These are phyloP conservation scores for Fusarium torulosum DNA, from an alignment of 2,329 filamentous ascomycete genomes.

Conservation along the genomic window DNA sequence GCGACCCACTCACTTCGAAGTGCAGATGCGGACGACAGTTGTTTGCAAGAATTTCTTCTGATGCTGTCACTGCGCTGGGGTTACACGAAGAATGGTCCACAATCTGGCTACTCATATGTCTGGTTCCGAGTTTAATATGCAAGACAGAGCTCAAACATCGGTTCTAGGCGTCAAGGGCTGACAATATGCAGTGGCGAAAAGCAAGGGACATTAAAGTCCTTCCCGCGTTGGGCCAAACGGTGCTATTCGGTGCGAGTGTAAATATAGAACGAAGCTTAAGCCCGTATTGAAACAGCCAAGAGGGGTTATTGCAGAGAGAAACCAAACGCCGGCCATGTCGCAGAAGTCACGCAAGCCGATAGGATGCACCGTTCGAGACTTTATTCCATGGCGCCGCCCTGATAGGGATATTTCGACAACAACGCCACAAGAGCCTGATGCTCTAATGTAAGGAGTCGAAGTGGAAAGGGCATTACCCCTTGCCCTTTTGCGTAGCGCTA, in stretches of 20 bases:
- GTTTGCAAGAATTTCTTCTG: slow-evolving; percentile 16
- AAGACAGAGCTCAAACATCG: slow-evolving; percentile 3
- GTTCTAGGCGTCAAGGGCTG: background rate
- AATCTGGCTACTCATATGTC: slow-evolving; percentile 4
- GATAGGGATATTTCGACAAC: slow-evolving; percentile 17
- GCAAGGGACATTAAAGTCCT: slow-evolving; percentile 9
- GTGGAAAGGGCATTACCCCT: slow-evolving; percentile 15
- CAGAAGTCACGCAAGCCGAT: slow-evolving; percentile 23
- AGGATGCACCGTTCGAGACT: slow-evolving; percentile 5
- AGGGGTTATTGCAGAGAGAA: slow-evolving; percentile 21
- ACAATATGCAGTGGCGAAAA: slow-evolving; percentile 17
- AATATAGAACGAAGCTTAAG: slow-evolving; percentile 33
- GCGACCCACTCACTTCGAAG: slow-evolving; percentile 2
- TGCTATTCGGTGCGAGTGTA: slow-evolving; percentile 31
- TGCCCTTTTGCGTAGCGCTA: slow-evolving; percentile 23
- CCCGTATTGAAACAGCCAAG: slow-evolving; percentile 27
- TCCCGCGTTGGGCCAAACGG: slow-evolving; percentile 18
- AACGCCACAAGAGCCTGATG: slow-evolving; percentile 29
- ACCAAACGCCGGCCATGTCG: slow-evolving; percentile 3
- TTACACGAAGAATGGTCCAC: slow-evolving; percentile 21
- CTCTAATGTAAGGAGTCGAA: slow-evolving; percentile 23
- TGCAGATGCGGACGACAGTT: slow-evolving; percentile 22
- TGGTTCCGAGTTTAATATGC: slow-evolving; percentile 6
- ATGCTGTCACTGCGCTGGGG: slow-evolving; percentile 5
- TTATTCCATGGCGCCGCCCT: slow-evolving; percentile 9